Base-by-base conservation (phyloP, 805 yeast genomes). In the Candida manassasensis region DNA sequence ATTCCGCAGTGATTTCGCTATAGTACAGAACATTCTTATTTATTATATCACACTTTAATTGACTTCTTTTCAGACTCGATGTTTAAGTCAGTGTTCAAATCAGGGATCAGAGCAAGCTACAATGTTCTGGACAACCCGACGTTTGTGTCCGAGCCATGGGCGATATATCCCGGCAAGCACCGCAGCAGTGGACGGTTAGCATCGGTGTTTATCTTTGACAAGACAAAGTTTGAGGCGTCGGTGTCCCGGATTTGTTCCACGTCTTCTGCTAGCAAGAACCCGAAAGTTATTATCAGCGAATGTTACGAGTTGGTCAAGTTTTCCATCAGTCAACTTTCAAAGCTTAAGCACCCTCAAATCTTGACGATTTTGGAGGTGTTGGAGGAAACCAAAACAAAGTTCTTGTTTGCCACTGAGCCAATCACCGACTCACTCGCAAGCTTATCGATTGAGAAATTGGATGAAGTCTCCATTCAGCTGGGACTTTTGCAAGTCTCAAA, bases 281-380 rank as follows among this genome's bases (percentile, higher is more conserved):
- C 73, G 16, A 77, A 73, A 40, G 71, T 69, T 29, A 60, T 72
- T 19, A 54, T 78, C 32, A 79, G 73, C 27, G 93, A 89, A 31
- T 62, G 76, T 28, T 81, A 77, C 46, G 82, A 77, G 29, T 67
- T 81, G 14, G 62, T 93, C 32, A 73, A 78, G 47, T 61, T 64
- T 18, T 93, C 88, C 48, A 81, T 87, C 2, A 61, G 76, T 15
- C 81, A 82, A 42, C 61, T 89, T 52, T 77, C 94, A 12, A 84
- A 81, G 52, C 65, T 93, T 47, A 83, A 88, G 46, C 99, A 93
- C 55, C 98, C 99, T 0, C 81, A 87, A 44, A 70, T 93, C 18
- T 61, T 93, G 30, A 80, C 88, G 1, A 69, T 93, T 2, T 75
- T 85, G 24, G 98, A 94, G 54, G 95, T 95, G 0, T 59, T 89